Percentiles rank a stretch among this genome's conserved stretches.
Conservation (phyloP, 805 yeast species). For the Yarrowia divulgata region DNA sequence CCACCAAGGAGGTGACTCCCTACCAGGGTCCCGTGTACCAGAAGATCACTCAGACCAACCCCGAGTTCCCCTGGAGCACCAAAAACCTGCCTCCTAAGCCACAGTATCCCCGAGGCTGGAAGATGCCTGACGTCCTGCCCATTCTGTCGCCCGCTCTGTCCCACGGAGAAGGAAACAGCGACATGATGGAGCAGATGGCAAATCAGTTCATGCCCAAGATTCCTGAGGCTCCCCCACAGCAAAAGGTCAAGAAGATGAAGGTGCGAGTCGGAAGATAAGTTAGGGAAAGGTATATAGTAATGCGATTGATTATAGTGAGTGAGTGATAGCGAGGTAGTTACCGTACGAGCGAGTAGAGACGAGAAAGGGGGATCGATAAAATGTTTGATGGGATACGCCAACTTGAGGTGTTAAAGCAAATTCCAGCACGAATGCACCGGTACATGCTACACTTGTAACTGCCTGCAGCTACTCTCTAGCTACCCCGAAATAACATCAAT, state of each 20-base stretch:
- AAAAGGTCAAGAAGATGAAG: conserved; percentile 45
- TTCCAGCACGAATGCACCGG: too few species aligned
- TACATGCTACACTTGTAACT: too few species aligned
- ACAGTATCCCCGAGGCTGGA: conserved; percentile 76
- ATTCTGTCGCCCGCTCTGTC: conserved; percentile 78
- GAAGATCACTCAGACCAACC: conserved; percentile 41
- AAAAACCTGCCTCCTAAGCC: conserved; percentile 36
- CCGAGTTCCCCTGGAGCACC: conserved; percentile 42
- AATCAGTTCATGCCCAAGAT: conserved; percentile 47
- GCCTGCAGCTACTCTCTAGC: too few species aligned
- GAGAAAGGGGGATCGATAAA: too few species aligned
- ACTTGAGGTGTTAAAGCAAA: too few species aligned
- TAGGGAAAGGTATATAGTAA: not conserved
- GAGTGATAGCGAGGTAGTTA: too few species aligned
- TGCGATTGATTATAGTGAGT: too few species aligned
- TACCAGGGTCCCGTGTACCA: conserved; percentile 55
- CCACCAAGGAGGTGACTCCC: conserved; percentile 71
- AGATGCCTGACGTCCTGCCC: conserved; percentile 89
- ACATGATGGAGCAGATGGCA: conserved; percentile 48
- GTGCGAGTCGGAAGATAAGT: conserved; percentile 41
- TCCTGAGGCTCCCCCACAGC: conserved; percentile 45
- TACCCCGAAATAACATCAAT: not conserved
- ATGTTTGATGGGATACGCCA: too few species aligned
- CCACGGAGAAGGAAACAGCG: conserved; percentile 74
- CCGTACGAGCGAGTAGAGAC: too few species aligned